Conservation (phyloP, 106 monocot genomes). For the Apostasia ramifera region DNA sequence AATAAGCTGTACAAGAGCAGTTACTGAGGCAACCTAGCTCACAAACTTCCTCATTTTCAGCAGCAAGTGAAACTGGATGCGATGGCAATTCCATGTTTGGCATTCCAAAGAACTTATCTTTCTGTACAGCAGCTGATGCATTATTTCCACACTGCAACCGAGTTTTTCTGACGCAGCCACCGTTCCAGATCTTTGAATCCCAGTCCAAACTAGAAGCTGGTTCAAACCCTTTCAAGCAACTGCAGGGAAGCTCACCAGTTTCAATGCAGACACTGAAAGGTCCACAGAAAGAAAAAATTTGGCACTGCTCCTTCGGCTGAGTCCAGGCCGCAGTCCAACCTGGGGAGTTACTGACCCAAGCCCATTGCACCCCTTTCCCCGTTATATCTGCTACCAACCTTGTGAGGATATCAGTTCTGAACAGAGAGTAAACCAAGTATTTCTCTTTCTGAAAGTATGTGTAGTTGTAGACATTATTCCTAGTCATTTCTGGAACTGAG, state of each 20-base stretch:
- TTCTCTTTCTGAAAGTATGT: not conserved
- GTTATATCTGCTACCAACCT: not conserved
- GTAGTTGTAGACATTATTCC: not conserved
- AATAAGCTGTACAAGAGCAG: conserved; percentile 1
- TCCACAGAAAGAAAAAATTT: not conserved
- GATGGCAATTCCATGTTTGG: not conserved
- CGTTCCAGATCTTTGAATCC: not conserved
- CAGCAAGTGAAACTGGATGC: not conserved
- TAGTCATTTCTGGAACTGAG: not conserved
- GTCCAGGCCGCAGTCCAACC: not conserved
- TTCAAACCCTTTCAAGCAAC: not conserved
- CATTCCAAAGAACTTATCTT: not conserved
- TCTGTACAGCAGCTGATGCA: not conserved
- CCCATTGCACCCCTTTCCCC: not conserved
- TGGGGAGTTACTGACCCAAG: not conserved
- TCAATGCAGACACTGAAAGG: not conserved
- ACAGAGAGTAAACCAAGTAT: not conserved
- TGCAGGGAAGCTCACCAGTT: too few species aligned
- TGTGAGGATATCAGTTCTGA: not conserved
- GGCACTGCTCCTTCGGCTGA: not conserved
- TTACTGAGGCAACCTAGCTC: conserved; percentile 3
- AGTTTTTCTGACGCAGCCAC: conserved; percentile 2
- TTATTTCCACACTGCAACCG: not conserved
- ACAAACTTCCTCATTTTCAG: not conserved
- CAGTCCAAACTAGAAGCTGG: not conserved